Percentiles rank a stretch among this genome's conserved stretches.
These are phyloP conservation scores for Neopestalotiopsis sp. DNA, from an alignment of 2,329 filamentous ascomycete species.

Conservation along the genomic window DNA sequence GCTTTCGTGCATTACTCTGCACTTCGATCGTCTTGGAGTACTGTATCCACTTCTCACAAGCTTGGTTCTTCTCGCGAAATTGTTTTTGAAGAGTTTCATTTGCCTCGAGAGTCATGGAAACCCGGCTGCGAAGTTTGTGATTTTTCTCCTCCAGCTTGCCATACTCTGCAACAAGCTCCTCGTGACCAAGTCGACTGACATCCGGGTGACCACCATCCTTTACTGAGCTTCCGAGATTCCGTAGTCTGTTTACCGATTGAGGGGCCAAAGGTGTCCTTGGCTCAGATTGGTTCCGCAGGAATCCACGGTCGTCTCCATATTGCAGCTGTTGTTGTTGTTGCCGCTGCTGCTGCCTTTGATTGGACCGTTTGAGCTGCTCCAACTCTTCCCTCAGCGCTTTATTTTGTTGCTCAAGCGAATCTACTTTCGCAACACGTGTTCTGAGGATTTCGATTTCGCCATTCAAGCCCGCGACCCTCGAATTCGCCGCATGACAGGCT, in stretches of 20 bases:
- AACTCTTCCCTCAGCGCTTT: conserved; percentile 44
- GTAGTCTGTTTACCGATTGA: conserved; percentile 28
- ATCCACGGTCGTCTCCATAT: conserved; percentile 17
- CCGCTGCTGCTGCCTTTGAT: conserved; percentile 19
- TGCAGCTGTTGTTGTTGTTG: conserved; percentile 17
- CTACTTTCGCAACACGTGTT: conserved; percentile 35
- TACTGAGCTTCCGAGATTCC: conserved; percentile 22
- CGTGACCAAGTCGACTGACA: conserved; percentile 22
- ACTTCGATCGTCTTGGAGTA: conserved; percentile 49
- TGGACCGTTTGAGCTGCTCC: conserved; percentile 31
- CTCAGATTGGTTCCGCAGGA: conserved; percentile 17
- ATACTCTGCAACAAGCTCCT: conserved; percentile 38
- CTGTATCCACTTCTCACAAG: conserved; percentile 49
- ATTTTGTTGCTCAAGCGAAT: conserved; percentile 48
- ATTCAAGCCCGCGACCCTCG: conserved; percentile 29
- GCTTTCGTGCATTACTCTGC: conserved; percentile 29
- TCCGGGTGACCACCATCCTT: conserved; percentile 23
- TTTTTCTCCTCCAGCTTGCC: conserved; percentile 45
- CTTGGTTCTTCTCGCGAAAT: conserved; percentile 48
- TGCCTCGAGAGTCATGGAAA: conserved; percentile 29
- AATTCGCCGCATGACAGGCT: conserved; percentile 11
- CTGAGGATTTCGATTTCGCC: conserved; percentile 42
- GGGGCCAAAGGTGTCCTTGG: conserved; percentile 32
- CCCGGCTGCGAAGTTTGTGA: conserved; percentile 39
- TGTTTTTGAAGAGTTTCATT: conserved; percentile 35